These are phyloP conservation scores for Moniliella sp. DNA, from an alignment of 1,284 basidiomycete species.

Conservation along the genomic window DNA sequence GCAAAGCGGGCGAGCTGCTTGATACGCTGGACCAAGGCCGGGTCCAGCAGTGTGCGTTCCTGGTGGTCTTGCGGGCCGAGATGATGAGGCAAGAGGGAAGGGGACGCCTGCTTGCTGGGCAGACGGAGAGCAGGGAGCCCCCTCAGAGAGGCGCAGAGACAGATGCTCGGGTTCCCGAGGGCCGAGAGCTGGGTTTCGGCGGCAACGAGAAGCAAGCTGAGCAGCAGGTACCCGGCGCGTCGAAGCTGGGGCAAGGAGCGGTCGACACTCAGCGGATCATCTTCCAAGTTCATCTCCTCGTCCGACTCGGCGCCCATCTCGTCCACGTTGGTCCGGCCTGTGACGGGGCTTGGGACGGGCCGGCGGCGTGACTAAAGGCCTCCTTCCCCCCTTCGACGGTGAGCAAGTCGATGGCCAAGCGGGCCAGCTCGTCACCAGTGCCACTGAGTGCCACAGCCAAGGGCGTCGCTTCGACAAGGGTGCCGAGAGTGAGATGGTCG, in stretches of 20 bases:
- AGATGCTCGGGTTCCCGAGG: too few species aligned
- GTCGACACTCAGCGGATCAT: conserved; percentile 5
- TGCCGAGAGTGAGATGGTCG: conserved; percentile 25
- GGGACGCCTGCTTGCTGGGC: too few species aligned
- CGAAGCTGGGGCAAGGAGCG: conserved; percentile 19
- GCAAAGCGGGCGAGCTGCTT: too few species aligned
- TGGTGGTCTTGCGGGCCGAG: too few species aligned
- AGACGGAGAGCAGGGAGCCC: too few species aligned
- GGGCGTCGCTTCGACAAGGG: conserved; percentile 22
- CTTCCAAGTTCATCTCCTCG: conserved; percentile 3
- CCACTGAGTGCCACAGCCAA: conserved; percentile 9
- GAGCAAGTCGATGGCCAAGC: conserved; percentile 15
- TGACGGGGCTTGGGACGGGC: conserved; percentile 3
- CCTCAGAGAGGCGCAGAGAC: too few species aligned
- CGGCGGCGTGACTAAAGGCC: neutral
- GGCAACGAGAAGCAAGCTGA: conserved; percentile 12
- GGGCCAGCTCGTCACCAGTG: conserved; percentile 7
- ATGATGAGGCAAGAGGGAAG: too few species aligned
- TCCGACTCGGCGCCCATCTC: conserved; percentile 2
- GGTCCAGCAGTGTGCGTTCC: too few species aligned
- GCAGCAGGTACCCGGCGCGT: conserved; percentile 18
- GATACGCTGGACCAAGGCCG: too few species aligned
- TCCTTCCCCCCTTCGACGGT: conserved; percentile 6
- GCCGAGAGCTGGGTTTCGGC: conserved; percentile 11
- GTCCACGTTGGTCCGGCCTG: conserved; percentile 1